Evolutionary conservation across 2,329 filamentous ascomycete genomes (phyloP), one percentile per base, ranked within the genome.

Genomic region (Parasarocladium wereldwijsianum): DNA sequence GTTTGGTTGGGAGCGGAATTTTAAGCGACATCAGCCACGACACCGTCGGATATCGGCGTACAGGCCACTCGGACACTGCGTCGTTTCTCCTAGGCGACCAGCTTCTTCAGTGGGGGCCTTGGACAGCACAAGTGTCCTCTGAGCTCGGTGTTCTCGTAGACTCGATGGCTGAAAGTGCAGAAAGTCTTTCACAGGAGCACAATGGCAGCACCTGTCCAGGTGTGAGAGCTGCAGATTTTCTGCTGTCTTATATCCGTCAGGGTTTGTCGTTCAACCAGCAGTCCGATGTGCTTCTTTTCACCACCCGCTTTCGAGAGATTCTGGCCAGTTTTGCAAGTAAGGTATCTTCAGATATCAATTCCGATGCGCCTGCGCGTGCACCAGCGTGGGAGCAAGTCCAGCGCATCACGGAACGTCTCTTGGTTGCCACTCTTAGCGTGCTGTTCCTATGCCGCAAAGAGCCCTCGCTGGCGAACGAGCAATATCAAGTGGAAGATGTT

Each of bases 141-240:
- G 70, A 77, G 39, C 39, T 76, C 13, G 71, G 72, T 3, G 55
- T 76, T 22, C 48, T 73, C n/a, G 52, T 74, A 34, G 72, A 77
- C 44, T 70, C 62, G 45, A 50, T 76, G 18, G 44, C 52, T 8
- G 68, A 74, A 19, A 54, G 64, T 26, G 34, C 55, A n/a, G 46
- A 50, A 6, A 34, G 8, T 12, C 14, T 12, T 18, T 25, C 17
- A 9, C 9, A 21, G 2, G 24, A 15, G 11, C 26, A 30, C 8
- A 22, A 29, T 5, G 32, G 28, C 15, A 17, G 26, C 4, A 6
- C 31, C 24, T 38, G 36, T 24, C 34, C 43, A 17, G 21, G 44
- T 3, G 41, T 50, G 11, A 17, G 17, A 17, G 50, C 51, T 18
- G 54, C 56, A 2, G 45, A 52, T 6, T 71, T 70, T 26, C 40